A percentile compares a stretch with the other conserved stretches of the same genome.
These are phyloP conservation scores for Saccharomycopsis schoenii DNA, from an alignment of 805 yeast genomes.

Conservation along the genomic window DNA sequence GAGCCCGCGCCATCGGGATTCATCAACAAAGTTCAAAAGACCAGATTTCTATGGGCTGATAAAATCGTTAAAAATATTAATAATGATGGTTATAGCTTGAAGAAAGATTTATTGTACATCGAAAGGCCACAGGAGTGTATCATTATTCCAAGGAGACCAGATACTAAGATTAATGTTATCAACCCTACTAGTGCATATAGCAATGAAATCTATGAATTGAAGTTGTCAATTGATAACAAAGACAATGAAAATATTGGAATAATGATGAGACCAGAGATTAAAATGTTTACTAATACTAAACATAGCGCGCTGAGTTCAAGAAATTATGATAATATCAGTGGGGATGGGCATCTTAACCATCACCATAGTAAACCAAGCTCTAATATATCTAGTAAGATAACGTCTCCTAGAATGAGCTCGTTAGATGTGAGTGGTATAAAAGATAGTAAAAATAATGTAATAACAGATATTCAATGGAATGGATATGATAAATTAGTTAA, in stretches of 20 bases:
- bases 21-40: constrained; percentile 7
- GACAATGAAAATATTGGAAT: constrained; percentile 28
- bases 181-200: constrained; percentile 23
- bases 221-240: constrained; percentile 23
- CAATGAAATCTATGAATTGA: constrained; percentile 26
- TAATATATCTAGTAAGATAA: constrained; percentile 12
- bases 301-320: neutral
- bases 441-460: neutral
- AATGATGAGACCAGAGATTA: constrained; percentile 19
- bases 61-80: neutral
- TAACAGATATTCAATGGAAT: constrained; percentile 12
- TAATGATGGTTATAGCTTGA: constrained; percentile 1
- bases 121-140: constrained; percentile 21
- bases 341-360: neutral
- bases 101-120: constrained; percentile 16
- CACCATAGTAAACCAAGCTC: constrained; percentile 12
- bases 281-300: constrained; percentile 5
- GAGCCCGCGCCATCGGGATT: constrained; percentile 4
- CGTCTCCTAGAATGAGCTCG: neutral
- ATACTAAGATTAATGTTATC: constrained; percentile 22
- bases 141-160: constrained; percentile 33
- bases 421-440: neutral
- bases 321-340: neutral
- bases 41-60: constrained; percentile 17
- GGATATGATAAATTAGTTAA: neutral